Evolutionary conservation across 495 filamentous ascomycete species (phyloP), one percentile per base, ranked within the genome.

Genomic region (Annulohypoxylon bovei): DNA sequence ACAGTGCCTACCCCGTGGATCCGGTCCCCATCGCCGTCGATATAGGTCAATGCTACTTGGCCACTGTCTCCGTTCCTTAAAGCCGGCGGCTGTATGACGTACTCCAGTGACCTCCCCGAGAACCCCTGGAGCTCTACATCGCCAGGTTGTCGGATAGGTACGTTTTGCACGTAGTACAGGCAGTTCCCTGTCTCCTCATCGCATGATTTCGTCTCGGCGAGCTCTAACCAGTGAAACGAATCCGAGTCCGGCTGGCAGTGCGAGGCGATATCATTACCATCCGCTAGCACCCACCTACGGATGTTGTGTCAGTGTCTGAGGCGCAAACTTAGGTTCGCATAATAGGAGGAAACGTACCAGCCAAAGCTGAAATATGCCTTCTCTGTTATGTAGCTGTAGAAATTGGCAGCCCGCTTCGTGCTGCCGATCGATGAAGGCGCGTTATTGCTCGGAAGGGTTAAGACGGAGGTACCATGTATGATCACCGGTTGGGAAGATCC

Each of bases 191-290:
- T 22, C 35, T 56, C 22, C 3, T 56, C 53, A n/a, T 56, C 30
- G n/a, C 53, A 56, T 11, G 53, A 56, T 40, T 18, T 25, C 4
- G 27, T 56, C 32, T 40, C 18, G 27, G 32, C 53, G 12, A 56
- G 53, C 33, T 56, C 53, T 25, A 56, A 14, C 53, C 53, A 56
- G 33, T 56, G 53, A 9, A 56, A 56, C 22, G 53, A 56, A 40
- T 59, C 25, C 27, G 39, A 32, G 39, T 57, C 54, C 16, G 35
- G 35, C 35, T 57, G 33, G 33, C 14, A 18, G 11, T 40, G 54
- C 12, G 22, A 27, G 22, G 35, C 16, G 37, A 42, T n/a, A 11
- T 12, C 12, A 28, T 40, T 42, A 33, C 11, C 35, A 14, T 42
- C 22, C 16, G 54, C 12, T 11, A 23, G 18, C 8, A 40, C 37